Evolutionary conservation across 2,329 filamentous ascomycete genomes (phyloP).

Genomic region (Pseudopyrenochaeta lycopersici): DNA sequence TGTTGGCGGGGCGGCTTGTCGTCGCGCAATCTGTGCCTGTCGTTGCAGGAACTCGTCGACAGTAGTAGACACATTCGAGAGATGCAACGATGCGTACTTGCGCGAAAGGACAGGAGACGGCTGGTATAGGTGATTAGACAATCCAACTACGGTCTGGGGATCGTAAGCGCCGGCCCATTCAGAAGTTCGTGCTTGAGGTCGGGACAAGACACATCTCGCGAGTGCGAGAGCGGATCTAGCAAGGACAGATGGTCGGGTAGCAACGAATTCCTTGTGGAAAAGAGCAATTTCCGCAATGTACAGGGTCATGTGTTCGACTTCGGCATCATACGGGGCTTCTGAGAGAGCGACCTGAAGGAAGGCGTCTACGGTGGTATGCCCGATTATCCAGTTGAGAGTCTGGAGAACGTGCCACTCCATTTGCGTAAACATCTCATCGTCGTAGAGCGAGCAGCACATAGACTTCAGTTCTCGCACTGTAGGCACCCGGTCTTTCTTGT

Average conservation of each 20-base stretch:
- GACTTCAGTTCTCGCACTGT: slow-evolving; percentile 97
- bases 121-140: slow-evolving; percentile 72
- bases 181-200: slow-evolving; percentile 76
- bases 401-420: slow-evolving; percentile 99
- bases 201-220: slow-evolving; percentile 83
- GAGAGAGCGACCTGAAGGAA: slow-evolving; percentile 89
- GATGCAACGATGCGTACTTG: slow-evolving; percentile 73
- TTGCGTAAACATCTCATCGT: slow-evolving; percentile 99
- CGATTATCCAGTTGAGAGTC: slow-evolving; percentile 94
- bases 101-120: slow-evolving; percentile 73
- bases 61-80: slow-evolving; percentile 70
- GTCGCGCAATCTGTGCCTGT: slow-evolving; percentile 60
- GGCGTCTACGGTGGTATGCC: slow-evolving; percentile 93
- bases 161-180: slow-evolving; percentile 80
- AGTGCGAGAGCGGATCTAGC: slow-evolving; percentile 87
- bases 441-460: slow-evolving; percentile 98
- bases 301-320: slow-evolving; percentile 92
- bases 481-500: slow-evolving; percentile 98
- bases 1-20: slow-evolving; percentile 59
- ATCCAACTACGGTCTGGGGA: slow-evolving; percentile 70
- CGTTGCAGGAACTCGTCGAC: slow-evolving; percentile 73
- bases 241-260: slow-evolving; percentile 88
- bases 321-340: slow-evolving; percentile 77
- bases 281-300: slow-evolving; percentile 96
- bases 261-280: slow-evolving; percentile 97